phyloP scores from a whole-genome alignment of 2,329 filamentous ascomycete species.

The Hawksworthiomyces lignivorus region DNA sequence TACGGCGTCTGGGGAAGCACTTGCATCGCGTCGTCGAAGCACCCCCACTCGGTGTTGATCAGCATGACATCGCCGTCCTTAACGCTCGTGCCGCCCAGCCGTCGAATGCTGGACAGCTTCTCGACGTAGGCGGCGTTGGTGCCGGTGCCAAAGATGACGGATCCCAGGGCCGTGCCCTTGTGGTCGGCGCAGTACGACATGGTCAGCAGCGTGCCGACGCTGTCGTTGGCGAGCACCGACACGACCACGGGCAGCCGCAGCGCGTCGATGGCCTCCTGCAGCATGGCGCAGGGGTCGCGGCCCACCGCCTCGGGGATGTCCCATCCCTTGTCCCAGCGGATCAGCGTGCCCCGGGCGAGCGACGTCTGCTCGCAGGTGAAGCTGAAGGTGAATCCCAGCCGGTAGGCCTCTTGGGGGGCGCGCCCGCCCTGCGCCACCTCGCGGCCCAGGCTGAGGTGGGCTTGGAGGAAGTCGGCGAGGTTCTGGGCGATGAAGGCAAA shows the following conservation, averaged over 20 bases:
- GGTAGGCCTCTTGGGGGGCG: conserved; percentile 64
- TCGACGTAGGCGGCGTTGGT: conserved; percentile 97
- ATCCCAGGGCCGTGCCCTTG: conserved; percentile 60
- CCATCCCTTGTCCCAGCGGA: conserved; percentile 98
- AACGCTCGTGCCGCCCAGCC: neutral
- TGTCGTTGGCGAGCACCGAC: conserved; percentile 96
- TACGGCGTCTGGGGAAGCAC: conserved; percentile 79
- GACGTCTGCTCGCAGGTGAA: conserved; percentile 91
- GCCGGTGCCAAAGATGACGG: conserved; percentile 93
- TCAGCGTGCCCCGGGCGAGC: conserved; percentile 86
- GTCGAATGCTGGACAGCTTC: conserved; percentile 79
- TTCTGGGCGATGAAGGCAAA: conserved; percentile 89
- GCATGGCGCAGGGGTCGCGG: conserved; percentile 82
- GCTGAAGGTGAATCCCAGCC: conserved; percentile 93
- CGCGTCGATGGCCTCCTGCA: conserved; percentile 82
- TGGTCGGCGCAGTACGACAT: conserved; percentile 86
- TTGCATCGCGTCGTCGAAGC: conserved; percentile 85
- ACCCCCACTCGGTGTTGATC: conserved; percentile 96
- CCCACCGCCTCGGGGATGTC: conserved; percentile 87
- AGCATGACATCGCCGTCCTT: conserved; percentile 71
- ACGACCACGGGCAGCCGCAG: conserved; percentile 81
- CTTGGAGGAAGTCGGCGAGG: conserved; percentile 76
- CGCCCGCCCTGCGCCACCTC: too few relatives aligned
- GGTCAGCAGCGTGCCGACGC: conserved; percentile 93
- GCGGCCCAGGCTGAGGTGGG: conserved; percentile 49